Base-by-base conservation (phyloP, 2,329 filamentous ascomycete species). In the Fonsecaea pedrosoi region DNA sequence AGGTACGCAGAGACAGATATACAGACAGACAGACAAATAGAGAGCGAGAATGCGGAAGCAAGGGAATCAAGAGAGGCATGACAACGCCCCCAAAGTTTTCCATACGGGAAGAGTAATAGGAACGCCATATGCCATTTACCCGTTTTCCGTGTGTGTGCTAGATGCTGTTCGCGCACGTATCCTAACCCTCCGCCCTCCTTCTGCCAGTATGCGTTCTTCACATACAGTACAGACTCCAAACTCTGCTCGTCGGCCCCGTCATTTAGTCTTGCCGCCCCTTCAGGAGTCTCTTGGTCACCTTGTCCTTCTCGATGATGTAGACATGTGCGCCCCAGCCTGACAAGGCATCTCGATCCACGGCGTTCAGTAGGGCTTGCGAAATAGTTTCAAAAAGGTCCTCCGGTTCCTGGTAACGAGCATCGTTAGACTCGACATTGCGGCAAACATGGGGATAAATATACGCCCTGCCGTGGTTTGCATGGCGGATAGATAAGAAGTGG, bases 301-400 rank as follows among this genome's bases (percentile, higher is more conserved):
- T 98, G 84, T 97, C 94, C 87, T 99, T 99, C 86, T 98, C 95
- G 80, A 99, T 96, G 77, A 99, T 96, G 84, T 98, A 99, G 74
- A 99, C 95, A 78, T 99, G 93, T 45, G 95, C 95, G 78, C 95
- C 95, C 95, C 95, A 98, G 72, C 95, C 95, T 42, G 94, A 97
- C 71, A 99, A 85, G 61, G 95, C 95, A 81, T 99, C 95, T 82
- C 95, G 88, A 81, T 99, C 95, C 66, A 98, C 92, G 67, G 95
- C 95, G 81, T 96, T 98, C 74, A 99, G 86, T 68, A 99, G 86
- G 60, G 94, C 89, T 83, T 99, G 95, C 56, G 95, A 98, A 78
- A 98, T 92, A 70, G 95, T 99, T 84, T 99, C 95, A 82, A 99
- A 99, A 60, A 99, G 89, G 75, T 96, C 94, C 73, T 99, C 94